Evolutionary conservation across 192 early-diverging fungal genomes (phyloP).

Genomic region (Gorgonomyces haynaldii): DNA sequence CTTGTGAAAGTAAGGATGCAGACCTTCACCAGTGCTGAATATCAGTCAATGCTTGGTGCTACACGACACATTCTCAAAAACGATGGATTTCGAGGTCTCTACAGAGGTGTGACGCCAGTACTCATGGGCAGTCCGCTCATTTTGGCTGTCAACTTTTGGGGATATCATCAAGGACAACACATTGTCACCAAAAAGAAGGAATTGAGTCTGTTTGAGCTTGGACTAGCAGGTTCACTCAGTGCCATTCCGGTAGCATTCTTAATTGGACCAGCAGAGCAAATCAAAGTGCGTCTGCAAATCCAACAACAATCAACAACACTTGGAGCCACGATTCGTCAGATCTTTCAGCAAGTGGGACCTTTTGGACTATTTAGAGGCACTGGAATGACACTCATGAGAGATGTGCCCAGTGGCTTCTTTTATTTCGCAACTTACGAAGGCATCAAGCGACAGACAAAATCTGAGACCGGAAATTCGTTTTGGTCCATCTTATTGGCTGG

Average conservation of each 20-base stretch:
- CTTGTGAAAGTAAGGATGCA: slow-evolving; percentile 88
- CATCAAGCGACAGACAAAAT: slow-evolving; percentile 32
- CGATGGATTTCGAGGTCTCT: slow-evolving; percentile 80
- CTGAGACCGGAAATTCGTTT: slow-evolving; percentile 42
- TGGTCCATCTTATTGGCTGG: slow-evolving; percentile 73
- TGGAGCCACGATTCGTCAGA: slow-evolving; percentile 58
- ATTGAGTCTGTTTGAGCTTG: slow-evolving; percentile 55
- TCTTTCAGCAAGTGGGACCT: slow-evolving; percentile 71
- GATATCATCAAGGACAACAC: slow-evolving; percentile 15
- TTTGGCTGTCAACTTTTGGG: slow-evolving; percentile 80
- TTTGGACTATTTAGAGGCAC: slow-evolving; percentile 78
- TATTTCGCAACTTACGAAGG: slow-evolving; percentile 90
- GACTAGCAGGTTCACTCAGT: slow-evolving; percentile 78
- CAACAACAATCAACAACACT: slow-evolving; percentile 38
- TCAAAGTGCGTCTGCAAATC: slow-evolving; percentile 88
- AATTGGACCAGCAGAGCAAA: slow-evolving; percentile 86
- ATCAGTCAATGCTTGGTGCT: slow-evolving; percentile 54
- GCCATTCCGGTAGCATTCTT: slow-evolving; percentile 83
- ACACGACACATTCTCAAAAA: slow-evolving; percentile 62
- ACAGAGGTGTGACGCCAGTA: slow-evolving; percentile 86
- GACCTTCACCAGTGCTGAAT: slow-evolving; percentile 44
- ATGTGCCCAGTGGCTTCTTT: slow-evolving; percentile 77
- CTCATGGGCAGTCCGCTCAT: slow-evolving; percentile 77
- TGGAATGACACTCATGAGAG: slow-evolving; percentile 75
- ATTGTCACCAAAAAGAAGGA: slow-evolving; percentile 11